Base-by-base conservation (phyloP, 306 rosid species). In the Alnus glutinosa region DNA sequence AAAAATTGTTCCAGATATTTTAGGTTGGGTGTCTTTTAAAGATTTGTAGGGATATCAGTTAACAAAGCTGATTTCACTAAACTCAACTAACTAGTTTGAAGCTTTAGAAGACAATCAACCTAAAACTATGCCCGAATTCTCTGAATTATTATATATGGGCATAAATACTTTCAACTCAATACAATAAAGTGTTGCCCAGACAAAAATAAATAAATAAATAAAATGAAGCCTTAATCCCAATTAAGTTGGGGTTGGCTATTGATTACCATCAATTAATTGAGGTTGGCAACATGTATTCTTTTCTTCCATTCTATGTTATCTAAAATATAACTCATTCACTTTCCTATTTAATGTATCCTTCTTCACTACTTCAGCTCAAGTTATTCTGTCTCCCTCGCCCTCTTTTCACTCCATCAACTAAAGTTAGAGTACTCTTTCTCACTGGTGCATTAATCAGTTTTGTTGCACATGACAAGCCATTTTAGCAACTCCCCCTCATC, bases 31-130 rank as follows among this genome's bases (percentile, higher is more conserved):
- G 50, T 67, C 51, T 39, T 67, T 39, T 14, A 36, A 67, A 37
- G 28, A 10, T 23, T 37, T 37, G 13, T 37, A 42, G 71, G 49
- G 50, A 67, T 36, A 15, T 39, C 50, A 39, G 50, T 39, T 67
- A 39, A 67, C 50, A 67, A 42, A 37, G 50, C 47, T 67, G 71
- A 67, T 39, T 34, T 64, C 70, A 36, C 70, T 36, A 67, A 39
- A 39, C 71, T 39, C 71, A 39, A 37, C 71, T 36, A 37, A 39
- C 71, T 39, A 66, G n/a, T 50, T 37, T 18, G 37, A 15, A 66
- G 6, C 50, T 39, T 67, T 39, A 18, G 11, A 2, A 39, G 50
- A 37, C 6, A 9, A 67, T 39, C 71, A 67, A 16, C 28, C 42
- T 18, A 15, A 39, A 67, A 67, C 1, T 2, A 3, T 8, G 51